Percentiles rank a stretch among this genome's conserved stretches.
Evolutionary conservation across 1,284 basidiomycete species (phyloP).

Genomic region (Cryptococcus deneoformans): DNA sequence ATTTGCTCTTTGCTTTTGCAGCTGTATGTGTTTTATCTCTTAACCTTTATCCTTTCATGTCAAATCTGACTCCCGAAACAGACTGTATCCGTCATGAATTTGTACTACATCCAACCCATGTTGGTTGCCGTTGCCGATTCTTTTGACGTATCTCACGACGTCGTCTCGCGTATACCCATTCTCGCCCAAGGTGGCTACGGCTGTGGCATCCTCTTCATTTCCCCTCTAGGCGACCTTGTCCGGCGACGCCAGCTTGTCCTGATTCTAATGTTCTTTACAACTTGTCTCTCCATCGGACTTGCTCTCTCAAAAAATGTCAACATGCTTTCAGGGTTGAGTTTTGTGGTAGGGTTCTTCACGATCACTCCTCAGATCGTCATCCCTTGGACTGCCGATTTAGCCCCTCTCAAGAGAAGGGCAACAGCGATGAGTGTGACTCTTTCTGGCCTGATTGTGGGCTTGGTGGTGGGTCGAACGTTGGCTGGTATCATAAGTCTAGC

Average conservation of each 20-base stretch:
- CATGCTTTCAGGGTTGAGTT: constrained; percentile 59
- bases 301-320: constrained; percentile 55
- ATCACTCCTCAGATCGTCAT: constrained; percentile 56
- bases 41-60: not conserved
- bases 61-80: not conserved
- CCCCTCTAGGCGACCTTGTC: constrained; percentile 67
- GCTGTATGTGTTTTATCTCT: constrained; percentile 54
- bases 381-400: constrained; percentile 65
- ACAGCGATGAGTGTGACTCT: constrained; percentile 64
- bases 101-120: constrained; percentile 69
- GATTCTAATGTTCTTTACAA: constrained; percentile 53
- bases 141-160: constrained; percentile 59
- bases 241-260: constrained; percentile 58
- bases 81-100: constrained; percentile 53
- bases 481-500: constrained; percentile 64
- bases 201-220: constrained; percentile 60
- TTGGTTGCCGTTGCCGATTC: constrained; percentile 55
- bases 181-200: constrained; percentile 55
- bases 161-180: constrained; percentile 60
- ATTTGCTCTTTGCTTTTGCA: constrained; percentile 63
- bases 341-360: constrained; percentile 58
- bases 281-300: constrained; percentile 58
- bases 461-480: constrained; percentile 65
- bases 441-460: constrained; percentile 65
- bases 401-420: constrained; percentile 61